phyloP scores from a whole-genome alignment of 306 rosid species.

The Senna siamea region DNA sequence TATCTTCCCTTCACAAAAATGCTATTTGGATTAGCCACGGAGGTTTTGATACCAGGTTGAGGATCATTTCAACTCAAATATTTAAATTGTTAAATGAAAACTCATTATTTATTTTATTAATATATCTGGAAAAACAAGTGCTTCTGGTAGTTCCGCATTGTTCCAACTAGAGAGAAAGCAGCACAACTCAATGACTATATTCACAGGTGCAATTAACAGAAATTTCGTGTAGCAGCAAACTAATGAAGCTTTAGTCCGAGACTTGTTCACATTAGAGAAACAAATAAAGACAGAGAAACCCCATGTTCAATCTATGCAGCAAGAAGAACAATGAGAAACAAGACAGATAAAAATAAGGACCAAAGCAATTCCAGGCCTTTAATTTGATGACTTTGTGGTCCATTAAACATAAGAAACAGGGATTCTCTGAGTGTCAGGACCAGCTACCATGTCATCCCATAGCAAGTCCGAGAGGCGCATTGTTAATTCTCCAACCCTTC shows the following conservation, averaged over 20 bases:
- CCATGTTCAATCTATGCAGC: constrained; percentile 28
- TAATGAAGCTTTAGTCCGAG: constrained; percentile 24
- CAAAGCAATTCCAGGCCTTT: constrained; percentile 33
- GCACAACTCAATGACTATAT: constrained; percentile 31
- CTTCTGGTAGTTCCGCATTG: no score
- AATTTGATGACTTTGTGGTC: constrained; percentile 27
- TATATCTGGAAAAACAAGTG: no score
- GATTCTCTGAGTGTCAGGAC: constrained; percentile 63
- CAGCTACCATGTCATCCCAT: constrained; percentile 85
- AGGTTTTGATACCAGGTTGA: no score
- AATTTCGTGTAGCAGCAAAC: constrained; percentile 31
- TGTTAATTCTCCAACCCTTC: constrained; percentile 78
- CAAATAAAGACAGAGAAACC: constrained; percentile 24
- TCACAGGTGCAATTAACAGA: background rate
- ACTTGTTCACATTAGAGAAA: constrained; percentile 29
- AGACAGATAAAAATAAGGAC: constrained; percentile 24
- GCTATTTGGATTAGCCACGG: no score
- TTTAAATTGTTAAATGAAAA: no score
- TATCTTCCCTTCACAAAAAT: no score
- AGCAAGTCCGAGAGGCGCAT: constrained; percentile 76
- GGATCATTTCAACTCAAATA: no score
- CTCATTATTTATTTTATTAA: no score
- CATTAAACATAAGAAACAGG: constrained; percentile 53
- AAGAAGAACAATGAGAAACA: constrained; percentile 18
- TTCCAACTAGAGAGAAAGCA: constrained; percentile 8